These are phyloP conservation scores for Earliella scabrosa DNA, from an alignment of 1,284 basidiomycete genomes.

Conservation along the genomic window DNA sequence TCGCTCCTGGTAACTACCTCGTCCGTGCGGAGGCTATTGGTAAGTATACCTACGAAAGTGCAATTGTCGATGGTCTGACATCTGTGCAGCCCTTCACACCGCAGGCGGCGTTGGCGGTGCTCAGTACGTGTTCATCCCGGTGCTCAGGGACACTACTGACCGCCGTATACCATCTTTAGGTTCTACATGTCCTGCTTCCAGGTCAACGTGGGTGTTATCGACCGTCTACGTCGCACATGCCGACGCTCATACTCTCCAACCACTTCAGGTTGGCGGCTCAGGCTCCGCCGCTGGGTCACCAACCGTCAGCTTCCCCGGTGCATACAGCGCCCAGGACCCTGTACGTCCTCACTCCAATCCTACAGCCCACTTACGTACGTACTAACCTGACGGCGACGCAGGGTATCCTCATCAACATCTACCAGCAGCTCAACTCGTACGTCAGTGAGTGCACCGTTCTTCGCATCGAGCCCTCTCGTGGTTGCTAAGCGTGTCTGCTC, in stretches of 20 bases:
- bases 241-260: neutral
- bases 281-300: constrained; percentile 43
- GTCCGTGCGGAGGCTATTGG: constrained; percentile 58
- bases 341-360: constrained; percentile 28
- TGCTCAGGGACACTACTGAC: neutral
- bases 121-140: constrained; percentile 35
- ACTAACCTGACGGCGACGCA: neutral
- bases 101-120: constrained; percentile 49
- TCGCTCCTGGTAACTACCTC: constrained; percentile 55
- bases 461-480: neutral
- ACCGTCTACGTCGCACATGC: neutral
- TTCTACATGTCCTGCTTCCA: constrained; percentile 59
- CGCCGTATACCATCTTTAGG: constrained; percentile 15
- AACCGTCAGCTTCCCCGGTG: constrained; percentile 51
- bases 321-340: constrained; percentile 47
- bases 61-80: neutral
- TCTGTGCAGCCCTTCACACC: constrained; percentile 46
- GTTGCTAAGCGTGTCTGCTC: constrained; percentile 1
- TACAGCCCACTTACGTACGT: neutral
- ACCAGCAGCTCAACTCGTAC: constrained; percentile 42
- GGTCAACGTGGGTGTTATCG: constrained; percentile 39
- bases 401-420: constrained; percentile 45
- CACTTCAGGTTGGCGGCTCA: constrained; percentile 36
- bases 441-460: constrained; percentile 32
- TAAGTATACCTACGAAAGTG: constrained; percentile 24